Conservation (phyloP, 768 basidiomycete species). For the Mycena rosella region DNA sequence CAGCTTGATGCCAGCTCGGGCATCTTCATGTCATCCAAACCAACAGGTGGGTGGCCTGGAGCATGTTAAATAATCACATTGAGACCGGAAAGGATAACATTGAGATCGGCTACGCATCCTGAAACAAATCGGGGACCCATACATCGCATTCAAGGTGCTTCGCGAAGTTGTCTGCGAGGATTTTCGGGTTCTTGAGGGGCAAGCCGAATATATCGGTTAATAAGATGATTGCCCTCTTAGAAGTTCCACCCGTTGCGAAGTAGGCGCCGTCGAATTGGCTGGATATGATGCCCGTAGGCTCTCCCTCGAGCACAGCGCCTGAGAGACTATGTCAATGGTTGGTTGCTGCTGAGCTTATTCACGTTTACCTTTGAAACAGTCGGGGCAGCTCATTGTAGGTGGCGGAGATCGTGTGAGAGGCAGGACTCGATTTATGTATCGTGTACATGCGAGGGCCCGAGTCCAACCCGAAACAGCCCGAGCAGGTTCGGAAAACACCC, state of each 20-base stretch:
- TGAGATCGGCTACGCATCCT: slow-evolving; percentile 42
- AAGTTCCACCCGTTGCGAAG: slow-evolving; percentile 42
- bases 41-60: slow-evolving; percentile 28
- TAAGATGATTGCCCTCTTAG: slow-evolving; percentile 51
- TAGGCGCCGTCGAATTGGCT: slow-evolving; percentile 45
- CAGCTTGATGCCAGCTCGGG: slow-evolving; percentile 51
- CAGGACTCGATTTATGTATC: too few species aligned
- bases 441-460: too few species aligned
- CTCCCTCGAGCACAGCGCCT: slow-evolving; percentile 51
- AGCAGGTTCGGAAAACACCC: too few species aligned
- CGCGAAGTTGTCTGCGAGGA: slow-evolving; percentile 57
- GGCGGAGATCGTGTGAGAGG: too few species aligned
- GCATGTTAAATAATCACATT: too few species aligned
- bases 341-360: too few species aligned
- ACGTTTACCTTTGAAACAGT: too few species aligned
- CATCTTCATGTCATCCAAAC: slow-evolving; percentile 28
- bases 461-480: too few species aligned
- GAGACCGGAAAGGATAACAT: too few species aligned
- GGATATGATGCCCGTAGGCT: slow-evolving; percentile 46
- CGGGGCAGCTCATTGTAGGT: too few species aligned
- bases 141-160: slow-evolving; percentile 55
- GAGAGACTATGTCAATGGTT: too few species aligned
- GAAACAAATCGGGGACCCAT: slow-evolving; percentile 61
- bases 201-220: slow-evolving; percentile 61
- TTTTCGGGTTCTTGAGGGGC: slow-evolving; percentile 49